Base-by-base conservation (phyloP, 2,329 filamentous ascomycete species). In the Pyrenophora tritici-repentis region DNA sequence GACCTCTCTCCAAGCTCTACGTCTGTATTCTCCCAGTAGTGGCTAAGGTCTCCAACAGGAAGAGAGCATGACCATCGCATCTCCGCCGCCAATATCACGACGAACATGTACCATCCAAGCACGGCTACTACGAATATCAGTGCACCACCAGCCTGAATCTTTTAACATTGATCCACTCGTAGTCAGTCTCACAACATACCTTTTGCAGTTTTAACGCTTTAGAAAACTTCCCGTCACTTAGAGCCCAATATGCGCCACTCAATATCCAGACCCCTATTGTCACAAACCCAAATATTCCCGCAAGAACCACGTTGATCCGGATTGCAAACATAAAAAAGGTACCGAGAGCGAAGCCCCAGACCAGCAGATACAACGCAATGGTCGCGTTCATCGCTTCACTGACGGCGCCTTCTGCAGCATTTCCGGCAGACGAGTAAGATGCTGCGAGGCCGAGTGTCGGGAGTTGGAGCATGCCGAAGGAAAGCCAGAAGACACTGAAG, bases 1-100 rank as follows among this genome's bases (percentile, higher is more conserved):
- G 65, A 64, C 55, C 66, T 57, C 2, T 55, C 56, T 9, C 56
- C 63, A 22, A 67, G 43, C 24, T 68, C 65, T 2, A 70, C 57
- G 48, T 70, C 66, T 1, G 65, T 65, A n/a, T 39, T 61, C 1
- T 35, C 47, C 80, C 80, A 82, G 46, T 79, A 77, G 38, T 75
- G 77, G 42, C 75, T 80, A 10, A 83, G 69, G 55, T 82, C 80
- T 4, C 79, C 79, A 1, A 83, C 78, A 0, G 80, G 80, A 2
- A 81, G 70, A 22, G 71, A 77, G 32, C 81, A 53, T 0, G 75
- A 75, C 45, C 81, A 76, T 3, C 79, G 72, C 78, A 82, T 81
- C 68, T 83, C 80, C 3, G 75, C 78, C 1, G 76, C 75, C 77
- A 82, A 81, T 50, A 82, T 81, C 4, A 81, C 79, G 41, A 81